Percentiles rank a stretch among this genome's conserved stretches.
These are phyloP conservation scores for Wallacemonas sp. DNA, from an alignment of 208 protist species.

Conservation along the genomic window DNA sequence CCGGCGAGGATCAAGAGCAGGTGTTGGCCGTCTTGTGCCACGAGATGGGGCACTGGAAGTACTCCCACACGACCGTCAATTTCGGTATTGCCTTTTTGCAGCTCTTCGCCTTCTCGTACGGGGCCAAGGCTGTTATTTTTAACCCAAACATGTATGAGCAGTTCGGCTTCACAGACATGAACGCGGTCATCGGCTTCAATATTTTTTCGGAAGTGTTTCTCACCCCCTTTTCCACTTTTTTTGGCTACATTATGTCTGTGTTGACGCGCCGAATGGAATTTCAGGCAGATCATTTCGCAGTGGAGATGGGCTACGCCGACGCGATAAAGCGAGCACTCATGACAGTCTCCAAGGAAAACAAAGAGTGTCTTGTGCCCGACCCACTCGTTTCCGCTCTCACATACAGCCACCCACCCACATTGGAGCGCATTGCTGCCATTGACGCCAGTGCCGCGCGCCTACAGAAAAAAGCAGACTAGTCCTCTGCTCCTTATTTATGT, in stretches of 20 bases:
- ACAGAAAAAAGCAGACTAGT: too few relatives aligned
- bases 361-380: slow-evolving; percentile 57
- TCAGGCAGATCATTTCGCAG: slow-evolving; percentile 72
- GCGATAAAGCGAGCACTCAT: slow-evolving; percentile 47
- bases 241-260: slow-evolving; percentile 39
- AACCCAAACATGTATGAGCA: slow-evolving; percentile 54
- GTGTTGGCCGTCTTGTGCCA: slow-evolving; percentile 82
- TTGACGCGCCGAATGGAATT: slow-evolving; percentile 60
- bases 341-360: slow-evolving; percentile 67
- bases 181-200: slow-evolving; percentile 64
- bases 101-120: slow-evolving; percentile 58
- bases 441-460: slow-evolving; percentile 23
- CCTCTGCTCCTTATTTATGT: too few relatives aligned
- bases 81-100: slow-evolving; percentile 37
- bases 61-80: slow-evolving; percentile 49
- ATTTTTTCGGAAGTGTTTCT: slow-evolving; percentile 55
- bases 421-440: slow-evolving; percentile 76
- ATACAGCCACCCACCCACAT: slow-evolving; percentile 71
- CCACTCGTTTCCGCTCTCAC: slow-evolving; percentile 66
- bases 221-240: slow-evolving; percentile 32
- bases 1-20: slow-evolving; percentile 55
- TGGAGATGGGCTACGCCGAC: slow-evolving; percentile 42
- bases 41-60: slow-evolving; percentile 91
- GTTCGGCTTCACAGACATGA: slow-evolving; percentile 62
- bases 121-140: slow-evolving; percentile 62